phyloP scores from a whole-genome alignment of 2,329 filamentous ascomycete species.

The Capronia epimyces region DNA sequence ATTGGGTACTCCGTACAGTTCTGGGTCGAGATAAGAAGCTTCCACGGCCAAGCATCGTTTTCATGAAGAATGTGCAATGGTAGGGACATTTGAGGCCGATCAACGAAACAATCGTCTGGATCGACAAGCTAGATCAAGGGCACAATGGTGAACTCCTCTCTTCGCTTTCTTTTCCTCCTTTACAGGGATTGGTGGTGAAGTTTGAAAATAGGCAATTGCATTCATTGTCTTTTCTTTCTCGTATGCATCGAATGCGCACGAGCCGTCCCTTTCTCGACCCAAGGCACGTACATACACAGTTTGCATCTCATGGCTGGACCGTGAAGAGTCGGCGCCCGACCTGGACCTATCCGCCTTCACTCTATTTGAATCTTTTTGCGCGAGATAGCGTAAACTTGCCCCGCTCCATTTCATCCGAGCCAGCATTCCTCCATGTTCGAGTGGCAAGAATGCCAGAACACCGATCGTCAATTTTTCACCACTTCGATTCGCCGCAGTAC shows the following conservation, averaged over 20 bases:
- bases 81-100: too few relatives aligned
- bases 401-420: background rate
- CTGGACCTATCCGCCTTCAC: background rate
- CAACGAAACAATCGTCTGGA: too few relatives aligned
- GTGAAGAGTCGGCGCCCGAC: background rate
- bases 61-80: too few relatives aligned
- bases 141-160: too few relatives aligned
- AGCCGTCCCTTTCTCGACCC: background rate
- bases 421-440: background rate
- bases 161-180: background rate
- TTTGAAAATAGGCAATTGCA: background rate
- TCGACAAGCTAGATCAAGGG: too few relatives aligned
- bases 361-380: background rate
- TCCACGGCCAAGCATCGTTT: too few relatives aligned
- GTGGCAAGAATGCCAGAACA: background rate
- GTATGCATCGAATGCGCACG: background rate
- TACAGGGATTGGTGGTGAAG: background rate
- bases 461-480: too few relatives aligned
- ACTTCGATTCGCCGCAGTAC: background rate
- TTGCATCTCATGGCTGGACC: background rate
- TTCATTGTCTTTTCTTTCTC: constrained; percentile 1
- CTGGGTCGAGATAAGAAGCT: too few relatives aligned
- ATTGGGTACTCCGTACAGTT: too few relatives aligned
- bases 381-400: background rate
- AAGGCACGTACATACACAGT: background rate